Evolutionary conservation across 1,284 basidiomycete species (phyloP), one percentile per base, ranked within the genome.

Genomic region (Moniliella sp.): DNA sequence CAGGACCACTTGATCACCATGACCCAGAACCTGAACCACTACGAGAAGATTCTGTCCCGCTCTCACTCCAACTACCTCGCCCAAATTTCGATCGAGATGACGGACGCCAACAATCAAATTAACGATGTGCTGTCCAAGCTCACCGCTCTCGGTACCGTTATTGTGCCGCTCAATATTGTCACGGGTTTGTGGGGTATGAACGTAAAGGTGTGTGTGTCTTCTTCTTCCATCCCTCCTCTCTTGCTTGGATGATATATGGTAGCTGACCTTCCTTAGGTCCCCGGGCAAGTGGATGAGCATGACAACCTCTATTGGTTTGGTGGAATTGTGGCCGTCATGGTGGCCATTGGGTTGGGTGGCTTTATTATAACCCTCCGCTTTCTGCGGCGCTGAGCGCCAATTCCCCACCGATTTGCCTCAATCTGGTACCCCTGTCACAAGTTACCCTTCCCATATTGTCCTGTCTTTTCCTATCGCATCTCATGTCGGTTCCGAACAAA

Each of bases 71-170:
- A 97, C 62, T 97, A 56, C 33, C 30, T 57, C n/a, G 54, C 54
- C 3, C 54, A 57, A 39, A 57, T 57, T 37, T 50, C 45, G 23
- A 50, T 52, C 35, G 48, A 53, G 34, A 57, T 56, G 55, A 93
- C 88, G 18, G 88, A 97, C 56, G 91, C 91, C 33, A 99, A 99
- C 66, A 97, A 99, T 63, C 29, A 93, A 65, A 97, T 94, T 66
- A 99, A 99, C 65, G 86, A 97, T 60, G 88, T 99, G 3, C 72
- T 99, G 4, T 83, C 79, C n/a, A 94, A 94, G 66, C 68, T 99
- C 40, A 97, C 91, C 0, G 91, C 91, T 4, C 70, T 99, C 25
- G 91, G 91, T 73, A 94, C 91, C 0, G 75, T 99, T 3, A 74
- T 99, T n/a, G 78, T 97, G 25, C 63, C 63, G 5, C 66, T 68